phyloP scores from a whole-genome alignment of 371 early-diverging fungal genomes.

The Circinella minor region DNA sequence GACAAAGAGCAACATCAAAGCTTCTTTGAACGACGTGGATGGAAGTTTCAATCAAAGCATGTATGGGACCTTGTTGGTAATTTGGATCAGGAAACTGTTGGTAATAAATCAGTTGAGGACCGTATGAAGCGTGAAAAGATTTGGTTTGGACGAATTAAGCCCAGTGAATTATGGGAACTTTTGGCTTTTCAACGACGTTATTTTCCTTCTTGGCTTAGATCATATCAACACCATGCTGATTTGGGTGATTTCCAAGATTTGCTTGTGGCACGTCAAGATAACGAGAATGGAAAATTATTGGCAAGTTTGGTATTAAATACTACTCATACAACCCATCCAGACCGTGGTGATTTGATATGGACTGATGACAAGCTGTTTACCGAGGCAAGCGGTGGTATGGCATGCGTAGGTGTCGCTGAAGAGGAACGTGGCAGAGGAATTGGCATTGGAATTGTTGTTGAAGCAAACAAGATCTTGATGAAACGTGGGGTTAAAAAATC shows the following conservation, averaged over 20 bases:
- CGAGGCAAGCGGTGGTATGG: constrained; percentile 45
- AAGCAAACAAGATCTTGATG: constrained; percentile 41
- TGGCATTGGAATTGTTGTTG: constrained; percentile 44
- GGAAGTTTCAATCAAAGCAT: constrained; percentile 16
- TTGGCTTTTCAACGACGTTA: constrained; percentile 40
- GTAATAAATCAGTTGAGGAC: constrained; percentile 6
- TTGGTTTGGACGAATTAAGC: constrained; percentile 36
- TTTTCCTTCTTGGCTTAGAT: constrained; percentile 45
- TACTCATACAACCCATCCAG: constrained; percentile 30
- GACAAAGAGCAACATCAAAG: constrained; percentile 21
- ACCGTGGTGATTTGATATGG: constrained; percentile 47
- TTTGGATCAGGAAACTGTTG: constrained; percentile 30
- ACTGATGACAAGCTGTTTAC: constrained; percentile 35
- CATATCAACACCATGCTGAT: constrained; percentile 47
- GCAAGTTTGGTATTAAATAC: constrained; percentile 38
- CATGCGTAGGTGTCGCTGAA: constrained; percentile 51
- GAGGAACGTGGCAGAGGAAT: constrained; percentile 50
- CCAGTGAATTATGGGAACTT: constrained; percentile 31
- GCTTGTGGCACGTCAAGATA: constrained; percentile 39
- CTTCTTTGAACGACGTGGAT: constrained; percentile 49
- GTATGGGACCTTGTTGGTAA: constrained; percentile 46
- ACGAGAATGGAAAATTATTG: constrained; percentile 33
- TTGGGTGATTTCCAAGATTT: constrained; percentile 53
- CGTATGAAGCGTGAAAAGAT: constrained; percentile 43
- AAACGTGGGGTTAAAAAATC: constrained; percentile 40